These are phyloP conservation scores for Ambrosia hybrid DNA, from an alignment of 140 eudicot species.

Conservation along the genomic window DNA sequence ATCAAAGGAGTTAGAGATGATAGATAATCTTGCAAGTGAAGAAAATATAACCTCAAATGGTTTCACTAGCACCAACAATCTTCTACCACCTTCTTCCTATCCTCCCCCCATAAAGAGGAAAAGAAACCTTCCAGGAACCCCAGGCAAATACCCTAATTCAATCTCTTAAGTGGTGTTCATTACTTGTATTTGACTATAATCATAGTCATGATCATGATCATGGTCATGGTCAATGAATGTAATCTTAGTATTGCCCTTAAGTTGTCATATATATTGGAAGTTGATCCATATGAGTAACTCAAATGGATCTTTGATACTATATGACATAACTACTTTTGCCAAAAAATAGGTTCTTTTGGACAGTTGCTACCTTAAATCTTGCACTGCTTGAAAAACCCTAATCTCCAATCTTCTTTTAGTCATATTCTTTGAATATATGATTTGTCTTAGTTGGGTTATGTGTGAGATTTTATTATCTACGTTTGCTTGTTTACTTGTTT, in stretches of 20 bases:
- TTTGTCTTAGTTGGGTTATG: too few relatives aligned
- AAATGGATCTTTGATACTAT: neutral
- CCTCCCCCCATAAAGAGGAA: slow-evolving; percentile 72
- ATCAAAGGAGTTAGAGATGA: slow-evolving; percentile 25
- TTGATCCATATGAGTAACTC: neutral
- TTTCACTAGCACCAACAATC: slow-evolving; percentile 40
- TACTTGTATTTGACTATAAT: neutral
- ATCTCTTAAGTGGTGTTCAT: neutral
- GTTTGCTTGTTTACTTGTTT: neutral
- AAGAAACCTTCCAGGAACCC: slow-evolving; percentile 95
- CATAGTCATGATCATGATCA: neutral
- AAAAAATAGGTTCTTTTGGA: neutral
- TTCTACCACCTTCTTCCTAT: slow-evolving; percentile 21
- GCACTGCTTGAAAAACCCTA: slow-evolving; percentile 4
- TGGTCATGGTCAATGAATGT: neutral
- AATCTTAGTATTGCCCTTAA: neutral
- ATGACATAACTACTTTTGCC: neutral
- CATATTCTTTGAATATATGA: neutral
- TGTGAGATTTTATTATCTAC: too few relatives aligned
- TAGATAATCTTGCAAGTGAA: slow-evolving; percentile 48
- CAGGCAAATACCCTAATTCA: slow-evolving; percentile 45
- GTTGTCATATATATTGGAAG: neutral
- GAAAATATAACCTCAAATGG: slow-evolving; percentile 48
- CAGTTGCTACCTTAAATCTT: slow-evolving; percentile 2
- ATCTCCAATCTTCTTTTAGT: neutral